These are phyloP conservation scores for Malbranchea cinnamomea DNA, from an alignment of 2,329 filamentous ascomycete genomes.

Conservation along the genomic window DNA sequence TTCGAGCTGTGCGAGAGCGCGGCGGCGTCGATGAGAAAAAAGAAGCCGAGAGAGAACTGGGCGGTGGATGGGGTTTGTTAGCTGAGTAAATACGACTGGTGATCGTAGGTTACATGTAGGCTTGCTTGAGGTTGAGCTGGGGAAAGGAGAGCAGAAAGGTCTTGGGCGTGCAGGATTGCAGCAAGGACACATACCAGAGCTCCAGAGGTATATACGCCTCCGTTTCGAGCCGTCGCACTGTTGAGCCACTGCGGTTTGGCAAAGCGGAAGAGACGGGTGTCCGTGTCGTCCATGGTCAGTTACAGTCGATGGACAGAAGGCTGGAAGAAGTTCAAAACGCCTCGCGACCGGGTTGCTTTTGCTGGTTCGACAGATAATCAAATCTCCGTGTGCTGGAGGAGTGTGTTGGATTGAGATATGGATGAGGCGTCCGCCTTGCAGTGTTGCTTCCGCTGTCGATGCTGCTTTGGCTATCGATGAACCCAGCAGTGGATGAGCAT, in stretches of 20 bases:
- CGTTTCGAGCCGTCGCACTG: conserved; percentile 46
- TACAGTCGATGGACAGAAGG: too few species aligned
- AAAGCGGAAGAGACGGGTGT: conserved; percentile 50
- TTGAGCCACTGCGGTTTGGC: conserved; percentile 53
- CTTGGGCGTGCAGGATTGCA: neutral
- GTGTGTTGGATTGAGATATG: too few species aligned
- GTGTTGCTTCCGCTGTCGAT: too few species aligned
- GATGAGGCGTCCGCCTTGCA: too few species aligned
- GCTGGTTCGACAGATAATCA: too few species aligned
- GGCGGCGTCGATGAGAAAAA: conserved; percentile 52
- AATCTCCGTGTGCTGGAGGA: too few species aligned
- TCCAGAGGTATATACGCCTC: conserved; percentile 51
- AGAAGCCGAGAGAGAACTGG: conserved; percentile 55
- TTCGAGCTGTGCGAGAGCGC: conserved; percentile 46
- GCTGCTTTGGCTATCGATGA: too few species aligned
- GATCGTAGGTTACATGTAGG: too few species aligned
- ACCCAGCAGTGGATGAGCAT: too few species aligned
- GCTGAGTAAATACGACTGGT: neutral
- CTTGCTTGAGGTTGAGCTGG: neutral
- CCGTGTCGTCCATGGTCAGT: conserved; percentile 28
- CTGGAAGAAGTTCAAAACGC: too few species aligned
- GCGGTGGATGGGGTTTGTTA: neutral
- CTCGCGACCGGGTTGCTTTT: too few species aligned
- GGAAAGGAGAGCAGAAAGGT: conserved; percentile 5
- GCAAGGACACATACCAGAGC: conserved; percentile 39